Evolutionary conservation across 1,284 basidiomycete genomes (phyloP).

Genomic region (Tylopilus sp.): DNA sequence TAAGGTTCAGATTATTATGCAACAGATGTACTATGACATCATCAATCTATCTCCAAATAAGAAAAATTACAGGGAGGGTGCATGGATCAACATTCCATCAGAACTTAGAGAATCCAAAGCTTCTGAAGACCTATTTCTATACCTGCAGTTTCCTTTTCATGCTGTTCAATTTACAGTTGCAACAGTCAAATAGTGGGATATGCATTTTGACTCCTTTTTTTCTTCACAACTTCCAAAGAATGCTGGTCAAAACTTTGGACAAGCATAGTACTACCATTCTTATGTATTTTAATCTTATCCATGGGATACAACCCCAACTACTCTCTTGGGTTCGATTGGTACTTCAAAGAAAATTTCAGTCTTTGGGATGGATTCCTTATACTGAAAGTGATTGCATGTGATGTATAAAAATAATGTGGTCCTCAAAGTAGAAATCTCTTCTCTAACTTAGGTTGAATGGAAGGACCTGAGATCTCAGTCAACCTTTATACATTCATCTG

Average conservation of each 20-base stretch:
- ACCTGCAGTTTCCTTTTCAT: neutral
- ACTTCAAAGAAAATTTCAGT: neutral
- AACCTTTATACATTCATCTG: too few relatives aligned
- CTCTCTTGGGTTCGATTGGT: neutral
- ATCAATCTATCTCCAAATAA: slow-evolving; percentile 3
- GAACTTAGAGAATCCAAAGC: too few relatives aligned
- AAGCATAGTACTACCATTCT: neutral
- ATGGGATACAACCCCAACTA: too few relatives aligned
- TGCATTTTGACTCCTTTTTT: neutral
- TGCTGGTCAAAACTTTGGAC: neutral
- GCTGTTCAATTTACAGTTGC: neutral
- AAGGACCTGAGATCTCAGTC: too few relatives aligned
- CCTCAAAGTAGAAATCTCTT: too few relatives aligned
- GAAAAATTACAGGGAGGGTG: neutral
- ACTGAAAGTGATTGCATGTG: neutral
- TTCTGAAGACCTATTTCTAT: neutral
- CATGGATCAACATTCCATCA: slow-evolving; percentile 3
- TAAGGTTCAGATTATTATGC: neutral
- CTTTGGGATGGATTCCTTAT: neutral
- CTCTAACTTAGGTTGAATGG: too few relatives aligned
- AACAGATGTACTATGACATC: slow-evolving; percentile 7
- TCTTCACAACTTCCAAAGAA: neutral
- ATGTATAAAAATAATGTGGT: neutral
- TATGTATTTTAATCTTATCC: neutral
- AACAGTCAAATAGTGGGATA: neutral